Conservation (phyloP, 2,329 filamentous ascomycete species). For the Aspergillus tanneri region DNA sequence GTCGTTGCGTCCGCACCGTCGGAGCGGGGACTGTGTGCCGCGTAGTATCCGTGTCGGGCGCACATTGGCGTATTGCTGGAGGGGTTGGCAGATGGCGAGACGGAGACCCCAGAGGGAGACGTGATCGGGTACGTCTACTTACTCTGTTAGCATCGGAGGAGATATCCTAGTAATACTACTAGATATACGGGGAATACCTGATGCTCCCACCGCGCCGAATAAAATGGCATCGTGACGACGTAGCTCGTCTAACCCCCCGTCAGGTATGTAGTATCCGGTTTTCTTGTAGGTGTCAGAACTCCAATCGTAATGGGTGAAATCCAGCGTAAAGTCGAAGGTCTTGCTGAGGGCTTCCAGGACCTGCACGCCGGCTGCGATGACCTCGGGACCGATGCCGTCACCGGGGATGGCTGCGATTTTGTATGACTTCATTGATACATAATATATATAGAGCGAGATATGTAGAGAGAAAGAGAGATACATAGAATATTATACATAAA, state of each 20-base stretch:
- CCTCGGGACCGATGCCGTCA: slow-evolving; percentile 69
- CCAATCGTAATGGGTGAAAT: slow-evolving; percentile 66
- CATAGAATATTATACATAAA: not conserved
- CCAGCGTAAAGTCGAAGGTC: slow-evolving; percentile 58
- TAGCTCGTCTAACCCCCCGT: slow-evolving; percentile 58
- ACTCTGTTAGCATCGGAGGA: not conserved
- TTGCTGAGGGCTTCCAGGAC: slow-evolving; percentile 52
- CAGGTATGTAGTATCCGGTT: slow-evolving; percentile 64
- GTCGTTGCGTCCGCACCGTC: slow-evolving; percentile 54
- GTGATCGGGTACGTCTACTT: slow-evolving; percentile 61
- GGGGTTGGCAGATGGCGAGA: slow-evolving; percentile 64
- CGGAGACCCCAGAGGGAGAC: slow-evolving; percentile 67
- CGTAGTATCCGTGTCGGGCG: slow-evolving; percentile 63
- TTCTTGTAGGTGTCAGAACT: slow-evolving; percentile 65
- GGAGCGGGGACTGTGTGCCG: slow-evolving; percentile 60
- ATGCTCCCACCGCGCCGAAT: slow-evolving; percentile 67
- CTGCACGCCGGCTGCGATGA: slow-evolving; percentile 62
- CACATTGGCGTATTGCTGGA: slow-evolving; percentile 69
- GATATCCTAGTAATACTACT: not conserved
- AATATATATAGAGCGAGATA: not conserved
- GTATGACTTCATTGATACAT: slow-evolving; percentile 32
- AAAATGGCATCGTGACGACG: slow-evolving; percentile 64
- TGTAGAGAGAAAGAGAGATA: not conserved
- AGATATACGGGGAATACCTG: slow-evolving; percentile 36
- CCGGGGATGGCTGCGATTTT: slow-evolving; percentile 65